Percentiles rank a stretch among this genome's conserved stretches.
Conservation (phyloP, 768 basidiomycete genomes). For the Panaeolus cyanescens region DNA sequence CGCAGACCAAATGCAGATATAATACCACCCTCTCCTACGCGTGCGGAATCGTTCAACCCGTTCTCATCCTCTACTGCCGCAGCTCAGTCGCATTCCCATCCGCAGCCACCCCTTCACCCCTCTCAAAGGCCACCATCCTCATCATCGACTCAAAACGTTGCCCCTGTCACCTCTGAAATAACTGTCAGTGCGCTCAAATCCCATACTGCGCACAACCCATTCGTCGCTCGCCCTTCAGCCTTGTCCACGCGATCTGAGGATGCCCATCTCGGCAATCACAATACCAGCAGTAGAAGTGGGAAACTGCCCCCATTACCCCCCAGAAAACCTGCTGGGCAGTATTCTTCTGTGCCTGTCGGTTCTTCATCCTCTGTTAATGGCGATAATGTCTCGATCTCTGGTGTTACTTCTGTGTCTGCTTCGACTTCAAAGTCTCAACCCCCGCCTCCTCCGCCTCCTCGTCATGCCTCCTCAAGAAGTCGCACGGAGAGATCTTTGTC, state of each 20-base stretch:
- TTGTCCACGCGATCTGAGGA: constrained; percentile 18
- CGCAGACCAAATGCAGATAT: constrained; percentile 7
- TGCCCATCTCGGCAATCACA: constrained; percentile 4
- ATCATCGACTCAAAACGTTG: constrained; percentile 3
- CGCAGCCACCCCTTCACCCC: constrained; percentile 28
- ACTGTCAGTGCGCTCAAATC: not conserved
- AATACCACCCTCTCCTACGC: constrained; percentile 8
- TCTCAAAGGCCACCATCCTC: constrained; percentile 24
- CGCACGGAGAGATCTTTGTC: constrained; percentile 16
- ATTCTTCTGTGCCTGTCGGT: not conserved
- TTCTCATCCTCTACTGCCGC: constrained; percentile 3
- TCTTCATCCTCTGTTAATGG: not conserved
- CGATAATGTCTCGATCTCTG: not conserved
- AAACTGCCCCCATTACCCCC: constrained; percentile 53
- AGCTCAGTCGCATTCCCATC: constrained; percentile 17
- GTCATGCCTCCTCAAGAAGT: constrained; percentile 26
- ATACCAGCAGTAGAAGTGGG: not conserved
- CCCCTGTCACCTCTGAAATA: constrained; percentile 11
- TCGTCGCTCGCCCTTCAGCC: constrained; percentile 24
- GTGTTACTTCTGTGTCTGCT: constrained; percentile 20
- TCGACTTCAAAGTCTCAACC: constrained; percentile 9
- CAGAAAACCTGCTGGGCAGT: constrained; percentile 40
- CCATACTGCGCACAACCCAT: constrained; percentile 36
- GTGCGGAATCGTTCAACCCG: constrained; percentile 2
- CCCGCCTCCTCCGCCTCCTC: constrained; percentile 35